phyloP scores from a whole-genome alignment of 495 filamentous ascomycete species.

The Aspergillus ostianus region DNA sequence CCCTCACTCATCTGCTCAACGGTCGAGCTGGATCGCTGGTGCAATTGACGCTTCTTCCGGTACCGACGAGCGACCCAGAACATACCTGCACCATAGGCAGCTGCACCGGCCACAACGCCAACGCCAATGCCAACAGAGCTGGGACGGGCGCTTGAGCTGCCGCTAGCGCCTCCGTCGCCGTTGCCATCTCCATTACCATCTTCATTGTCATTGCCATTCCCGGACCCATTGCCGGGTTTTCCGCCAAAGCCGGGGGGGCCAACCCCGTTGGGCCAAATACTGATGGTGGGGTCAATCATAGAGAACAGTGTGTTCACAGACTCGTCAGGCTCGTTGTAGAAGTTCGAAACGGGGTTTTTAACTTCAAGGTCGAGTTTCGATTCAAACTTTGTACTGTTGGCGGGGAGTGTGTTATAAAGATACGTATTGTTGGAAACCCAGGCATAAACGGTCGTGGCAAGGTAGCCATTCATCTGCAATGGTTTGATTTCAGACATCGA shows the following conservation, averaged over 20 bases:
- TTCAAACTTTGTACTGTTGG: neutral
- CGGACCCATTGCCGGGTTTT: slow-evolving; percentile 18
- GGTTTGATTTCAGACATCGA: slow-evolving; percentile 73
- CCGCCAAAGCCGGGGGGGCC: slow-evolving; percentile 25
- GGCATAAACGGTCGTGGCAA: slow-evolving; percentile 76
- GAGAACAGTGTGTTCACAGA: slow-evolving; percentile 66
- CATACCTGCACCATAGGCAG: slow-evolving; percentile 98
- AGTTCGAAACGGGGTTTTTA: slow-evolving; percentile 59
- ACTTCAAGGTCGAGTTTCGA: slow-evolving; percentile 29
- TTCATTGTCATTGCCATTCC: slow-evolving; percentile 14
- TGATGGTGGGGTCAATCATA: slow-evolving; percentile 79
- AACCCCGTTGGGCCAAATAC: slow-evolving; percentile 52
- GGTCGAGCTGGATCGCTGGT: slow-evolving; percentile 69
- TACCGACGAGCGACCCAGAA: slow-evolving; percentile 92
- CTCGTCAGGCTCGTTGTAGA: slow-evolving; percentile 66
- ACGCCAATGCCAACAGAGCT: slow-evolving; percentile 83
- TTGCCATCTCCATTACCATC: slow-evolving; percentile 27
- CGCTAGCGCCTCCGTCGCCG: slow-evolving; percentile 44
- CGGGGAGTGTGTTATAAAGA: neutral
- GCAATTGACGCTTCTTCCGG: slow-evolving; percentile 78
- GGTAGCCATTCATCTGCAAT: slow-evolving; percentile 62
- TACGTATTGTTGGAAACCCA: slow-evolving; percentile 56
- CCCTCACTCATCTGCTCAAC: slow-evolving; percentile 50
- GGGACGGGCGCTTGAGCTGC: slow-evolving; percentile 54
- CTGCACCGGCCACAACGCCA: slow-evolving; percentile 74